phyloP scores from a whole-genome alignment of 2,329 filamentous ascomycete species.

The Sclerotinia glacialis region DNA sequence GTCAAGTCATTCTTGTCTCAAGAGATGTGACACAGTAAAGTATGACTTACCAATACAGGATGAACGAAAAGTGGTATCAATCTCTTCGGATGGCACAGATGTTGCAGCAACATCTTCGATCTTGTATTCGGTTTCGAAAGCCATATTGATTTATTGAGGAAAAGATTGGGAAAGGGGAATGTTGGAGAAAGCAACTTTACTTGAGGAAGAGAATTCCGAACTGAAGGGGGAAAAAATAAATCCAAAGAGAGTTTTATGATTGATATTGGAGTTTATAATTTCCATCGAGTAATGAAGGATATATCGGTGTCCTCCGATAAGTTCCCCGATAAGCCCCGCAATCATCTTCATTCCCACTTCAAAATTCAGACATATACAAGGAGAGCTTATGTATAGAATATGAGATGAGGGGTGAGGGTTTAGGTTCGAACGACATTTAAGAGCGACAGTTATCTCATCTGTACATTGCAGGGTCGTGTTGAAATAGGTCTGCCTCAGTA shows the following conservation, averaged over 20 bases:
- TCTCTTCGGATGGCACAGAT: slow-evolving; percentile 51
- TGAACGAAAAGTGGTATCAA: slow-evolving; percentile 60
- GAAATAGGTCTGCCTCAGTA: no score
- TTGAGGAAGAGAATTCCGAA: not conserved
- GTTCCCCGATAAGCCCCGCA: slow-evolving; percentile 25
- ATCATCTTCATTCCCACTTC: no score
- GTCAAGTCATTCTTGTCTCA: not conserved
- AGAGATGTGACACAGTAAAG: not conserved
- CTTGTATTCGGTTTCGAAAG: slow-evolving; percentile 50
- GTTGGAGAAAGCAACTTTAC: not conserved
- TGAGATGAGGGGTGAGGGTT: no score
- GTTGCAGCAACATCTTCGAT: slow-evolving; percentile 54
- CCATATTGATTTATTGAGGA: slow-evolving; percentile 30
- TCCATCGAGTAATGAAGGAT: slow-evolving; percentile 32
- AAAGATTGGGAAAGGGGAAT: not conserved
- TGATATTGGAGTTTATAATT: slow-evolving; percentile 24
- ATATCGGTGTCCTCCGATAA: slow-evolving; percentile 28
- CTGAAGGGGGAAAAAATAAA: not conserved
- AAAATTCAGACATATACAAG: no score
- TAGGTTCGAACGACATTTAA: no score
- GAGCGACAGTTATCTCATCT: no score
- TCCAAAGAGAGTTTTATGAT: not conserved
- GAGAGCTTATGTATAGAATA: no score
- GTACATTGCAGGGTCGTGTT: no score
- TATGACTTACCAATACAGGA: slow-evolving; percentile 55